A percentile compares a stretch with the other conserved stretches of the same genome.
These are phyloP conservation scores for Phalaenopsis aphrodite DNA, from an alignment of 106 monocot genomes.

Conservation along the genomic window DNA sequence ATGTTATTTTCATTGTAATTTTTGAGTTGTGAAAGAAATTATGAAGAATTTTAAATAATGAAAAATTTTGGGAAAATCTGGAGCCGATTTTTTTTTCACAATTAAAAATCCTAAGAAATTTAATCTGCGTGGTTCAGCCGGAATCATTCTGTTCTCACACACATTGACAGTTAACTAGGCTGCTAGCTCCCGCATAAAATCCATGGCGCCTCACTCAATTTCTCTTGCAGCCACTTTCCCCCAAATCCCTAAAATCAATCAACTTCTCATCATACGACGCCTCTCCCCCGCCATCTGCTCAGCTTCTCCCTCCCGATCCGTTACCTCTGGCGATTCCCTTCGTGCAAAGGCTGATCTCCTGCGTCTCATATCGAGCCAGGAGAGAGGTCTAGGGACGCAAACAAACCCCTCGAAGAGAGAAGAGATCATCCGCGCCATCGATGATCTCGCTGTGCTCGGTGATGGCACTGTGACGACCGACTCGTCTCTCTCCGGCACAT, in stretches of 20 bases:
- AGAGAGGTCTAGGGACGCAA: constrained; percentile 61
- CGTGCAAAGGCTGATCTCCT: constrained; percentile 60
- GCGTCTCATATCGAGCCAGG: constrained; percentile 64
- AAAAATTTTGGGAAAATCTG: too few relatives aligned
- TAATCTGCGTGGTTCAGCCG: too few relatives aligned
- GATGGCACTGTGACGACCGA: constrained; percentile 46
- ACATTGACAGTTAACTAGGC: too few relatives aligned
- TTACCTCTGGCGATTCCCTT: constrained; percentile 12
- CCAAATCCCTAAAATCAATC: constrained; percentile 5
- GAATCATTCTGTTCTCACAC: too few relatives aligned
- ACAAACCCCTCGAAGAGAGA: constrained; percentile 31
- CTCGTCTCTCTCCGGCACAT: constrained; percentile 59
- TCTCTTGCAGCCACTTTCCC: neutral
- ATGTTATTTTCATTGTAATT: too few relatives aligned
- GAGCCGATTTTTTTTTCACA: too few relatives aligned
- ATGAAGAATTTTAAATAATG: too few relatives aligned
- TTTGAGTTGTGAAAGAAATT: too few relatives aligned
- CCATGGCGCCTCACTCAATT: constrained; percentile 3
- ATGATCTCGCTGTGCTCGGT: constrained; percentile 38
- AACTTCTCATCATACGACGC: neutral
- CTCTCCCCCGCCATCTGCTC: neutral
- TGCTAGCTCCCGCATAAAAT: constrained; percentile 3
- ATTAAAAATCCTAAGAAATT: too few relatives aligned
- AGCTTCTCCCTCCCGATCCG: constrained; percentile 5
- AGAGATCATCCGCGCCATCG: constrained; percentile 60